Conservation (phyloP, 2,329 filamentous ascomycete genomes). For the Cercospora sp. region DNA sequence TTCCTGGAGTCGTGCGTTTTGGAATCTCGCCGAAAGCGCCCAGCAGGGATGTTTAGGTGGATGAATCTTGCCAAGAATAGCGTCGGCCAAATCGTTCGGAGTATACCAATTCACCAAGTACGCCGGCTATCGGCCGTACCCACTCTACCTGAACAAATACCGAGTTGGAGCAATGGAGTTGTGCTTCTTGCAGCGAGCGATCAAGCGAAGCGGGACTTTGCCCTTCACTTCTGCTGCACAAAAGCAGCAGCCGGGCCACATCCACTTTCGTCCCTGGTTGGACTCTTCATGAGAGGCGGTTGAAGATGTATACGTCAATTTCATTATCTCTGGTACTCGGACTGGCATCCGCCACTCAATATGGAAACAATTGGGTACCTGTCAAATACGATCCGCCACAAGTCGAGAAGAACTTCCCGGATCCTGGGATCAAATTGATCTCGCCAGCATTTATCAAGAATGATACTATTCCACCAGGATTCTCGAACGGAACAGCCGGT, state of each 20-base stretch:
- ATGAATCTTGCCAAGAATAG: not conserved
- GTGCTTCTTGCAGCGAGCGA: not conserved
- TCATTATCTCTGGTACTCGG: not conserved
- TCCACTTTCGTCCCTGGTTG: not conserved
- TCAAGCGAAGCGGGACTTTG: not conserved
- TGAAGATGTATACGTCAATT: not conserved
- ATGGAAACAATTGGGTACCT: slow-evolving; percentile 39
- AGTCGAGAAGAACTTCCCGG: slow-evolving; percentile 41
- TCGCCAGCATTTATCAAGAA: slow-evolving; percentile 39
- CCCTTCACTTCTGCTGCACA: not conserved
- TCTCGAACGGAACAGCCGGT: slow-evolving; percentile 37
- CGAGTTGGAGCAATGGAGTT: not conserved
- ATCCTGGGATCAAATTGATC: slow-evolving; percentile 36
- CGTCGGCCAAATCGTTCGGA: slow-evolving; percentile 2
- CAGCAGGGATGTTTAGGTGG: not conserved
- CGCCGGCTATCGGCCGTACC: not conserved
- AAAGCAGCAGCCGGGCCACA: not conserved
- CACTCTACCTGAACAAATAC: not conserved
- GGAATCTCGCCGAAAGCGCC: not conserved
- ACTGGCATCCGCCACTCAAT: slow-evolving; percentile 20
- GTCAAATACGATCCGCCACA: slow-evolving; percentile 36
- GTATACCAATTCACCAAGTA: not conserved
- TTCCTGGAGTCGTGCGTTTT: not conserved
- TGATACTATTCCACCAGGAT: slow-evolving; percentile 35
- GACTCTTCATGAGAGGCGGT: not conserved